phyloP scores from a whole-genome alignment of 2,329 filamentous ascomycete genomes.

The Botryosphaeria dothidea region DNA sequence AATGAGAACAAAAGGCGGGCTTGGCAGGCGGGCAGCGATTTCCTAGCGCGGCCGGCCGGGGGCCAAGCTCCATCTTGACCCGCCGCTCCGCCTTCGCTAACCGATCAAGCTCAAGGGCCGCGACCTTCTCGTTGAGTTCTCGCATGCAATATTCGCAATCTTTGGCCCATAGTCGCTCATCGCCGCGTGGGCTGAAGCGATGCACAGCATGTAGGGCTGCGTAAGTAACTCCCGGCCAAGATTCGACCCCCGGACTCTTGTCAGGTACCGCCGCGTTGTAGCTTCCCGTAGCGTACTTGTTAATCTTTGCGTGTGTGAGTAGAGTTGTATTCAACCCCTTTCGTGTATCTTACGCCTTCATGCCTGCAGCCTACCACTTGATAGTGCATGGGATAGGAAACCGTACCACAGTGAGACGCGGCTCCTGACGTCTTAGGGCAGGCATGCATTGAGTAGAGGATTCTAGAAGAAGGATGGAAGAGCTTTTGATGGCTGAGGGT shows the following conservation, averaged over 20 bases:
- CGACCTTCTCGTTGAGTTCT: background rate
- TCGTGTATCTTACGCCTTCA: background rate
- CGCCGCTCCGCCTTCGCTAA: background rate
- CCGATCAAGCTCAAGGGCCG: background rate
- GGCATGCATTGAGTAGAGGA: background rate
- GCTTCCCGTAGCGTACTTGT: too few relatives aligned
- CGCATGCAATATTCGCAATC: slow-evolving; percentile 9
- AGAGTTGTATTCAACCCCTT: too few relatives aligned
- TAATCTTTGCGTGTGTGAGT: too few relatives aligned
- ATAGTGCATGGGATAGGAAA: background rate
- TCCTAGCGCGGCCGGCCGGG: background rate
- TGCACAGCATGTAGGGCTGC: background rate
- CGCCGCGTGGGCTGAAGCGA: background rate
- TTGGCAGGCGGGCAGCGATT: background rate
- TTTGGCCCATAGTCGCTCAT: background rate
- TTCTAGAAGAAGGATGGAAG: slow-evolving; percentile 16
- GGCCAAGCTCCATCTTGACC: background rate
- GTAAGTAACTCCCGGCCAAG: background rate
- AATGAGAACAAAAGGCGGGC: background rate
- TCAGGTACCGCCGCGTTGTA: slow-evolving; percentile 11
- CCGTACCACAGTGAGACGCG: background rate
- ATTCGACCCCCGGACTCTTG: slow-evolving; percentile 3
- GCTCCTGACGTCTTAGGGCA: slow-evolving; percentile 1
- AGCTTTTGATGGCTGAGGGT: background rate
- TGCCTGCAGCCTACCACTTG: background rate